Evolutionary conservation across 2,329 filamentous ascomycete species (phyloP).

Genomic region (Neophaeococcomyces mojaviensis): DNA sequence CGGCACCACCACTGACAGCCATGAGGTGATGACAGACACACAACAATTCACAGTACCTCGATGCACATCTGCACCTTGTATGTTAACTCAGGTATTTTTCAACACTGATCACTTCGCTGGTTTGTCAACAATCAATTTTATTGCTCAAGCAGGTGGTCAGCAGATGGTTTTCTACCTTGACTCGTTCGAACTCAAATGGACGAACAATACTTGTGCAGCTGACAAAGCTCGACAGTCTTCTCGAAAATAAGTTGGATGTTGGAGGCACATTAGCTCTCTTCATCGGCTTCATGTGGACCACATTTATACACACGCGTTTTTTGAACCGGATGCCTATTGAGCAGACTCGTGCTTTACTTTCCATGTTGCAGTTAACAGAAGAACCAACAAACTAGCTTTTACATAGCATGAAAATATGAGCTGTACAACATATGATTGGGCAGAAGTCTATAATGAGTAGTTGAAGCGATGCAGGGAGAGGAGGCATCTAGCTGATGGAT

Average conservation of each 20-base stretch:
- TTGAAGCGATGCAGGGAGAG: no score
- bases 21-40: conserved; percentile 29
- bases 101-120: conserved; percentile 30
- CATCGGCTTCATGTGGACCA: background rate
- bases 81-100: conserved; percentile 38
- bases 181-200: conserved; percentile 42
- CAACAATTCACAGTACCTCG: conserved; percentile 31
- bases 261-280: background rate
- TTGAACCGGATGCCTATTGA: no score
- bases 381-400: no score
- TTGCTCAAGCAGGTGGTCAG: conserved; percentile 35
- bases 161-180: conserved; percentile 42
- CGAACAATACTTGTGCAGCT: conserved; percentile 43
- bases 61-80: conserved; percentile 28
- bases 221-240: conserved; percentile 24
- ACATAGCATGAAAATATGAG: no score
- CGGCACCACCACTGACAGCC: conserved; percentile 1
- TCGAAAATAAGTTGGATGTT: background rate
- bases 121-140: conserved; percentile 43
- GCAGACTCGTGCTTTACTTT: no score
- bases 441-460: no score
- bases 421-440: no score
- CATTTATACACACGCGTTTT: background rate
- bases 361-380: no score
- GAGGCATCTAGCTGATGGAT: no score